These are phyloP conservation scores for Eucalyptus sideroxylon DNA, from an alignment of 345 rosid species.

Conservation along the genomic window DNA sequence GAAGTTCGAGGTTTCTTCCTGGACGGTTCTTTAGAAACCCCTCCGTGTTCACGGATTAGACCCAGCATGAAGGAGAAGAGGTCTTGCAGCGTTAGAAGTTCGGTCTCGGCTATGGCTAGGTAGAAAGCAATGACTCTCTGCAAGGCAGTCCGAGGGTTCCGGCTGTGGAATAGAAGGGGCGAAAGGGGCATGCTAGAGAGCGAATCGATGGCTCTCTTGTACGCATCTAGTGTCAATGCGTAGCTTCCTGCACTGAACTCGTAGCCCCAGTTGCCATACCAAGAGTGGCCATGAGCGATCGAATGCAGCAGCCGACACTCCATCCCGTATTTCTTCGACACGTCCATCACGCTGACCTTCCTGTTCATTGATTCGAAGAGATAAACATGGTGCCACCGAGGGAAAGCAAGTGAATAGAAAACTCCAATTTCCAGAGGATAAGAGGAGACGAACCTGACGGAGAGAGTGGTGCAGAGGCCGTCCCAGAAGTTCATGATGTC, in stretches of 20 bases:
- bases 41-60: conserved; percentile 7
- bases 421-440: neutral
- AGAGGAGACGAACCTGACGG: conserved; percentile 23
- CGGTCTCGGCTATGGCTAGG: conserved; percentile 28
- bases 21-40: neutral
- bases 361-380: neutral
- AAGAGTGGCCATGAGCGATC: conserved; percentile 37
- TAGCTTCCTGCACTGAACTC: conserved; percentile 53
- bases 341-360: conserved; percentile 68
- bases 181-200: conserved; percentile 33
- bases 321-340: conserved; percentile 52
- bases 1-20: neutral
- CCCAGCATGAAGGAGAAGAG: conserved; percentile 40
- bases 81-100: conserved; percentile 44
- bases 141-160: conserved; percentile 21
- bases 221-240: conserved; percentile 39
- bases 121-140: conserved; percentile 39
- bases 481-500: conserved; percentile 79
- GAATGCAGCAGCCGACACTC: conserved; percentile 54
- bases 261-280: conserved; percentile 74
- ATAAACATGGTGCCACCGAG: neutral
- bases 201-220: conserved; percentile 25
- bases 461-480: conserved; percentile 33
- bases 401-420: no score
- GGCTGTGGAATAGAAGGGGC: conserved; percentile 27